phyloP scores from a whole-genome alignment of 495 filamentous ascomycete genomes.

The Penicillium waksmanii region DNA sequence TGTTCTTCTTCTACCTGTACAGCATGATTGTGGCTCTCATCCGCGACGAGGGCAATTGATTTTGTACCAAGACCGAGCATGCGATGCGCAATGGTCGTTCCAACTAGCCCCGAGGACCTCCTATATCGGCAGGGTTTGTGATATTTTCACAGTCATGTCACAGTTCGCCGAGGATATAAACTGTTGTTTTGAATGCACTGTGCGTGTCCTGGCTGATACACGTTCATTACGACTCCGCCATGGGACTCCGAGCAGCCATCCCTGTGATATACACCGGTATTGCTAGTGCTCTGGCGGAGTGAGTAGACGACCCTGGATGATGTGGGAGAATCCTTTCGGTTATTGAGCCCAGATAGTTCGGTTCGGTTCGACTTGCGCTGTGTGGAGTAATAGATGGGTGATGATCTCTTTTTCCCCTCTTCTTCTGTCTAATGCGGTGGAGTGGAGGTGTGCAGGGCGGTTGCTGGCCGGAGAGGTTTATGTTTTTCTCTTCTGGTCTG shows the following conservation, averaged over 20 bases:
- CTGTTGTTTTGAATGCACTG: background rate
- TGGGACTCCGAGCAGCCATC: background rate
- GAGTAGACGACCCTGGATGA: background rate
- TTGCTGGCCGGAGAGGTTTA: slow-evolving; percentile 18
- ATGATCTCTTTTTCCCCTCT: background rate
- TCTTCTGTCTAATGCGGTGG: slow-evolving; percentile 4
- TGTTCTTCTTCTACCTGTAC: slow-evolving; percentile 99
- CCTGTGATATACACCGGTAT: background rate
- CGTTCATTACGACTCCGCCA: background rate
- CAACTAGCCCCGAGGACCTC: slow-evolving; percentile 19
- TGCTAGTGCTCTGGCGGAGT: background rate
- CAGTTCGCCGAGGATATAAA: background rate
- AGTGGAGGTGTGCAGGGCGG: slow-evolving; percentile 14
- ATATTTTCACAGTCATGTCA: background rate
- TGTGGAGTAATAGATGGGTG: slow-evolving; percentile 22
- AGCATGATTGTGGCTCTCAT: slow-evolving; percentile 99
- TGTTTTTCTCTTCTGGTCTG: slow-evolving; percentile 19
- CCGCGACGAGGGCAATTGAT: slow-evolving; percentile 86
- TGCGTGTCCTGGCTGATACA: background rate
- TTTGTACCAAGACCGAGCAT: slow-evolving; percentile 46
- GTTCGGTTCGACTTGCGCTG: slow-evolving; percentile 18
- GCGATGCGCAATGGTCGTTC: slow-evolving; percentile 45
- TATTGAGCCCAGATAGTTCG: slow-evolving; percentile 12
- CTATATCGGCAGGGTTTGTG: background rate
- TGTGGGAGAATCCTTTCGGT: slow-evolving; percentile 5